Evolutionary conservation across 2,329 filamentous ascomycete species (phyloP), one percentile per base, ranked within the genome.

Genomic region (Pseudogymnoascus sp.): DNA sequence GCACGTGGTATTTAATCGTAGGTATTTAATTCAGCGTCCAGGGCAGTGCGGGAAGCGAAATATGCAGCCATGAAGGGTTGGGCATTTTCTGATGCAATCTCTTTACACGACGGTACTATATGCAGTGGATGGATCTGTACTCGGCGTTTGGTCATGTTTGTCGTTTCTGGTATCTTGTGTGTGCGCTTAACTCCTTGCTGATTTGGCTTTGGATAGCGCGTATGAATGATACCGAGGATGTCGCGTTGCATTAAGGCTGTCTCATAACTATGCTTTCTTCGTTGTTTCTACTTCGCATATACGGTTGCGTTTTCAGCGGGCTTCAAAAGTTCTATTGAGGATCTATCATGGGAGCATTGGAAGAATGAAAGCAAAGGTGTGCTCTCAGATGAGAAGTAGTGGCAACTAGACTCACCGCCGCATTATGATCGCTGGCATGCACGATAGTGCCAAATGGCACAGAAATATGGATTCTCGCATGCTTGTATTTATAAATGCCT

Each of bases 1-100:
- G 68, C 71, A 23, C 72, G 73, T 57, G 68, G 70, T 28, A 71
- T 75, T 66, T 71, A 72, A 63, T 75, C 72, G 63, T 75, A 68
- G 62, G 39, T 60, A 68, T 57, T 57, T 57, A 34, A 34, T 34
- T 57, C 51, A 57, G 51, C 51, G 51, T 57, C 28, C 28, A 57
- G n/a, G 51, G 16, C 51, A 57, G 51, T 57, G 51, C 51, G 51
- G 51, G 51, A 57, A 57, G 28, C 51, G 51, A 57, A 51, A 57
- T 34, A 57, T 21, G 28, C 51, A 34, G 25, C 51, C 51, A 57
- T 57, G 51, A 57, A 57, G 51, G n/a, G 28, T 57, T 57, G 51
- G 51, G 16, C 48, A 57, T 57, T 57, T 57, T 57, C 51, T 57
- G 25, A 57, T 34, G 28, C 51, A 57, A 34, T 57, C 51, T 57